A percentile compares a stretch with the other conserved stretches of the same genome.
Conservation (phyloP, 805 yeast species). For the Candida verbasci region DNA sequence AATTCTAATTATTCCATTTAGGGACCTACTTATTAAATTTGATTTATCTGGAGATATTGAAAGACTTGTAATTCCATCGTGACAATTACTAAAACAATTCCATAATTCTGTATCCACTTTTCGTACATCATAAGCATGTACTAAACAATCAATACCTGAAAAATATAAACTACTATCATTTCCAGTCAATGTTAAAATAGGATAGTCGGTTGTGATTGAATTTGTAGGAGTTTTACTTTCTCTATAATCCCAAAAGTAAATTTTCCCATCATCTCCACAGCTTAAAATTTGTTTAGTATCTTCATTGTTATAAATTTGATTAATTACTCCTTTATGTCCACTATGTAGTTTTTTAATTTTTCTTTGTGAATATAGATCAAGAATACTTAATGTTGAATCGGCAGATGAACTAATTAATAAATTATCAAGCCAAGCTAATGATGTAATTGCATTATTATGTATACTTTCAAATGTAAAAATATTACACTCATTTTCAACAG, state of each 20-base stretch:
- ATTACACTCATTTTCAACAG: constrained; percentile 14
- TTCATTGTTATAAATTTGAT: constrained; percentile 39
- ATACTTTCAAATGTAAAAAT: constrained; percentile 48
- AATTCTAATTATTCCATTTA: constrained; percentile 54
- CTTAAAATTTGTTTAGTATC: constrained; percentile 28
- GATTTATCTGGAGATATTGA: constrained; percentile 45
- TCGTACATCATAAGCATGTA: constrained; percentile 58
- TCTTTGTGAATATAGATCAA: constrained; percentile 58
- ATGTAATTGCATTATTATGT: constrained; percentile 63
- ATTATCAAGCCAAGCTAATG: constrained; percentile 49
- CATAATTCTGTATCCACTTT: constrained; percentile 38
- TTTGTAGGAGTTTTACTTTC: constrained; percentile 38
- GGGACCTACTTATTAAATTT: constrained; percentile 45
- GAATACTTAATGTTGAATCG: constrained; percentile 55
- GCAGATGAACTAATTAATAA: constrained; percentile 49
- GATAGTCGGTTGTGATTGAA: constrained; percentile 46
- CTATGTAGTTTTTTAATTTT: constrained; percentile 47
- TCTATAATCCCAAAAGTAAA: constrained; percentile 62
- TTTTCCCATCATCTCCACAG: constrained; percentile 63
- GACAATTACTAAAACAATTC: constrained; percentile 41
- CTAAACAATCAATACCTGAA: constrained; percentile 65
- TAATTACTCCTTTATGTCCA: constrained; percentile 51
- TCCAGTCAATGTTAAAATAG: constrained; percentile 46
- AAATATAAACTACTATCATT: constrained; percentile 42
- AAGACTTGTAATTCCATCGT: constrained; percentile 48